Base-by-base conservation (phyloP, 2,329 filamentous ascomycete genomes). In the Aspergillus novoparasiticus region DNA sequence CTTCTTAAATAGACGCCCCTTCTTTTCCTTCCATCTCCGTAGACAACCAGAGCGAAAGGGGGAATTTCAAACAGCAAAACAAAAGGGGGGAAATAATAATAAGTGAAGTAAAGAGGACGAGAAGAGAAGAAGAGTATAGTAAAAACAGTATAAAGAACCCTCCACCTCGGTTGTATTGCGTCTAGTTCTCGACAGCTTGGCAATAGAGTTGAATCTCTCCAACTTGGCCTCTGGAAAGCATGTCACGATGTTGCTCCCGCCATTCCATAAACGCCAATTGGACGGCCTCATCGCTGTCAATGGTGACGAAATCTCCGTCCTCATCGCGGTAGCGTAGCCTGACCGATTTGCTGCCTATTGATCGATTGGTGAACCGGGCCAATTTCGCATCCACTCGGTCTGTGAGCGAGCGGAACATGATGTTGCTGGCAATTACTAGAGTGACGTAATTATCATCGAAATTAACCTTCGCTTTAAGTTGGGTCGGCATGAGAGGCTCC, bases 351-450 rank as follows among this genome's bases (percentile, higher is more conserved):
- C 88, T 90, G 70, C 89, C 89, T 72, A 97, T 94, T 59, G 91
- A 94, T 74, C 92, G 91, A 70, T 86, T 90, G 23, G 93, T 96
- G 71, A 94, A 94, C 60, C 92, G 89, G 64, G 91, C 91, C 62
- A 99, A 86, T 78, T 99, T 99, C 32, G 93, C 93, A 74, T 99
- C 95, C 71, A 99, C 97, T 12, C 95, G 91, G 75, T 98, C 95
- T 67, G 95, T 93, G 60, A 99, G 84, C 28, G 92, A 95, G 69
- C 95, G 92, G 79, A 96, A 98, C 46, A 92, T 90, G 72, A 98
- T 98, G 75, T 96, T 97, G 79, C 93, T 96, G 36, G 93, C 91
- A 48, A 97, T 96, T 12, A 99, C 94, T n/a, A 99, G 85, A 0
- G 94, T 97, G 63, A 97, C 90, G 70, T 96, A 96, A 74, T 94